A percentile compares a stretch with the other conserved stretches of the same genome.
phyloP scores from a whole-genome alignment of 163 green algal genomes.

The Coccomyxa subellipsoidea region DNA sequence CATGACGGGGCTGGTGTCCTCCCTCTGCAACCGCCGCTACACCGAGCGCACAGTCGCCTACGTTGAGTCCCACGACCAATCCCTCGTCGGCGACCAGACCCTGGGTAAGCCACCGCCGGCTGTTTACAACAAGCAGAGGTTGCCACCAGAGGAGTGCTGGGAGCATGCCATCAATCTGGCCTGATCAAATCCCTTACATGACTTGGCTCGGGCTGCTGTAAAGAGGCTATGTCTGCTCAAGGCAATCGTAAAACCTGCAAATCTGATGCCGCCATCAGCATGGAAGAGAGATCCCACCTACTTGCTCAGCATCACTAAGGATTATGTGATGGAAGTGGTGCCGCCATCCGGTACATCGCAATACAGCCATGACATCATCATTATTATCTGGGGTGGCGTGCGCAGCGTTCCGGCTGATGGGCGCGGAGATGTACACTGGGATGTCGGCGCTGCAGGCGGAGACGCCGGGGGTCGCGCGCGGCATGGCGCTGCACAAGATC shows the following conservation, averaged over 20 bases:
- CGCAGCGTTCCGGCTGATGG: slow-evolving; percentile 60
- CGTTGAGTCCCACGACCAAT: slow-evolving; percentile 89
- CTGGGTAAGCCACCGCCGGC: slow-evolving; percentile 30
- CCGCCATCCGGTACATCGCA: too few relatives aligned
- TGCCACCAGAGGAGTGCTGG: too few relatives aligned
- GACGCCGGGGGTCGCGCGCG: slow-evolving; percentile 57
- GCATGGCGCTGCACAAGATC: slow-evolving; percentile 92
- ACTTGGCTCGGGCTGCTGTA: too few relatives aligned
- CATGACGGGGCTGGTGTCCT: slow-evolving; percentile 72
- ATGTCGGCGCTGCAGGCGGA: slow-evolving; percentile 68
- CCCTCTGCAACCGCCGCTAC: slow-evolving; percentile 79
- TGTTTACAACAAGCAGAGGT: neutral
- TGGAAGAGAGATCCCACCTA: too few relatives aligned
- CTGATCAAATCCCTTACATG: too few relatives aligned
- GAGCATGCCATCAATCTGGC: too few relatives aligned
- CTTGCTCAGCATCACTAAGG: too few relatives aligned
- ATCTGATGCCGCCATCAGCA: too few relatives aligned
- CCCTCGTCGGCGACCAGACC: slow-evolving; percentile 73
- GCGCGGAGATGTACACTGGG: slow-evolving; percentile 79
- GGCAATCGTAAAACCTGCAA: too few relatives aligned
- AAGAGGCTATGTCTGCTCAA: too few relatives aligned
- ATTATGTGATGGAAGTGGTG: too few relatives aligned
- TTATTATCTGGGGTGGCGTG: neutral
- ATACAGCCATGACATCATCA: too few relatives aligned
- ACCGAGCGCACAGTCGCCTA: slow-evolving; percentile 86